Evolutionary conservation across 129 eudicot species (phyloP), one percentile per base, ranked within the genome.

Genomic region (Artemisia annua): DNA sequence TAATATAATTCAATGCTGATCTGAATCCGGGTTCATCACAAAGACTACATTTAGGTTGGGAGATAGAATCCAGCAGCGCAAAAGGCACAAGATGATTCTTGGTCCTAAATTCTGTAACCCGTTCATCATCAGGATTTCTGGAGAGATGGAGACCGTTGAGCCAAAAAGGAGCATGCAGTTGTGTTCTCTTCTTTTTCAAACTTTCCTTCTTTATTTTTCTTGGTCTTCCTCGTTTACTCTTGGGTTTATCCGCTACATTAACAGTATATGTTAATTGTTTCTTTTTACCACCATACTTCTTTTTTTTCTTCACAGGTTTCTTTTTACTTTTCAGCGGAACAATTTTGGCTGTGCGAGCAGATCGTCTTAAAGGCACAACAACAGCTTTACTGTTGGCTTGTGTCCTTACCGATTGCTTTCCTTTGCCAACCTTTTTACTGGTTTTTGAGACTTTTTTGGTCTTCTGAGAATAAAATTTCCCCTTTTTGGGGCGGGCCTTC

Each of bases 281-380:
- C 58, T 79, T 83, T 18, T 32, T 70, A 14, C 72, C 19, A 30
- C 66, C 68, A 28, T 78, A 32, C 62, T 80, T 80, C 69, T 76
- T 69, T 66, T 58, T 76, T 73, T 54, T 75, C 69, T 74, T 69
- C 17, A 70, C 32, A 7, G 49, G 44, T 67, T 52, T 80, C 73
- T 71, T 72, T 76, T 79, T 78, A 30, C 72, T 55, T 71, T 57
- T 85, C 35, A 77, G 14, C 7, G 67, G 16, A 67, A 73, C 81
- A 66, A 74, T 61, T 79, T 81, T 84, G 46, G 83, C 86, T 57
- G 80, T 79, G 74, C 98, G 90, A 9, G 91, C 69, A 63, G 98
- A 94, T 65, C 98, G 89, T 30, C 98, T 85, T 71, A 90, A 63
- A 67, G 93, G 93, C 66, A 87, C 78, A 83, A 67, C 87, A 43